Conservation (phyloP, 2,329 filamentous ascomycete genomes). For the Monilinia vaccinii-corymbosi region DNA sequence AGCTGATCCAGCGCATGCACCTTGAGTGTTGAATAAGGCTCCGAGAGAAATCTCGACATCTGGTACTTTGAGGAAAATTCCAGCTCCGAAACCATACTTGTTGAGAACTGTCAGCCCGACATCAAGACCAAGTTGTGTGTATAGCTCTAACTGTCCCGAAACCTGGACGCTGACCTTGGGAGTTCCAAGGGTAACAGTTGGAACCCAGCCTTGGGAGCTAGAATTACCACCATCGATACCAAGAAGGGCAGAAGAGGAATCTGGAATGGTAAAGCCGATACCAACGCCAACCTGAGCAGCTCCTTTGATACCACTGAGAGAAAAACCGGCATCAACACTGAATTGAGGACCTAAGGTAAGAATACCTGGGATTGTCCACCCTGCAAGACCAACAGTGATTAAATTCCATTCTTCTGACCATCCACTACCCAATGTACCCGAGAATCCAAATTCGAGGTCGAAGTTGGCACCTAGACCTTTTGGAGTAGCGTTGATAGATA, state of each 20-base stretch:
- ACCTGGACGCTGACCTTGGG: constrained; percentile 6
- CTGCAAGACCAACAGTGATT: constrained; percentile 2
- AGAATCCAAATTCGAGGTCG: constrained; percentile 7
- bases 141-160: constrained; percentile 5
- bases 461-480: constrained; percentile 5
- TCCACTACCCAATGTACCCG: constrained; percentile 7
- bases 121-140: constrained; percentile 2
- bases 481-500: constrained; percentile 1
- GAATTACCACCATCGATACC: constrained; percentile 1
- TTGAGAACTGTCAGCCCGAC: constrained; percentile 3
- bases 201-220: constrained; percentile 4
- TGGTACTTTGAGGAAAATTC: constrained; percentile 3
- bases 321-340: constrained; percentile 9
- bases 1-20: constrained; percentile 1
- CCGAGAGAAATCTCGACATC: constrained; percentile 3
- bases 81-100: constrained; percentile 6
- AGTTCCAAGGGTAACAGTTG: constrained; percentile 1
- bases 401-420: constrained; percentile 8
- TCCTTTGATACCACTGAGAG: constrained; percentile 1
- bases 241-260: constrained; percentile 7
- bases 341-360: constrained; percentile 7
- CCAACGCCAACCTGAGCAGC: not conserved
- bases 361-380: constrained; percentile 6
- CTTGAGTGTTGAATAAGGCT: constrained; percentile 8
- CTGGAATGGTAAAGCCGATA: not conserved